Evolutionary conservation across 176 grass and related monocot genomes (phyloP).

Genomic region (Ensete glaucum): DNA sequence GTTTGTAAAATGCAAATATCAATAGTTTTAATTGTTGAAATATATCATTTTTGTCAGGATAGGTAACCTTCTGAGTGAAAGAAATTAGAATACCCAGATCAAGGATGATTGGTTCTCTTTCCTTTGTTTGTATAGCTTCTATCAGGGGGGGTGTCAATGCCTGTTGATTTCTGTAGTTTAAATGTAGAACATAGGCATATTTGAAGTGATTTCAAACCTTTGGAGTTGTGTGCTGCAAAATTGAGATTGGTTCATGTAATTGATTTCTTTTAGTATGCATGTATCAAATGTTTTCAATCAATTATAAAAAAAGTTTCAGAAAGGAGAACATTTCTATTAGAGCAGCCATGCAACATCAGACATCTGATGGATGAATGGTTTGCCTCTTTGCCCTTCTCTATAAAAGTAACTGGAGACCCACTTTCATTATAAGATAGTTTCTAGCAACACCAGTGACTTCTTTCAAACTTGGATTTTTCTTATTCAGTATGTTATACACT

Average conservation of each 20-base stretch:
- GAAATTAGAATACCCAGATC: neutral
- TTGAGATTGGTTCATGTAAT: neutral
- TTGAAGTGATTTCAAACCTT: too few relatives aligned
- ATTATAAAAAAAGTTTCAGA: neutral
- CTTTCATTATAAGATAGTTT: too few relatives aligned
- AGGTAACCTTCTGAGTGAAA: neutral
- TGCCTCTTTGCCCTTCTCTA: too few relatives aligned
- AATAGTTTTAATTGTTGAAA: neutral
- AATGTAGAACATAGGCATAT: neutral
- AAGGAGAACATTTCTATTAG: neutral
- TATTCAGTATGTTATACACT: too few relatives aligned
- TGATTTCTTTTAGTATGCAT: neutral
- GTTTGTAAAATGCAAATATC: neutral
- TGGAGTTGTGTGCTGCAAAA: neutral
- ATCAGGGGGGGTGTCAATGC: neutral
- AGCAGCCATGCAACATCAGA: neutral
- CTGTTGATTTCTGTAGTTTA: neutral
- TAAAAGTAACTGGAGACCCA: too few relatives aligned
- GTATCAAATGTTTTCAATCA: neutral
- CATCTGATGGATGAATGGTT: neutral
- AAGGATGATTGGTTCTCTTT: neutral
- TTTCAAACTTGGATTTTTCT: too few relatives aligned
- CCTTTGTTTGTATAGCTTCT: neutral
- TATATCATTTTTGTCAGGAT: neutral
- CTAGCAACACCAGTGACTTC: too few relatives aligned